Base-by-base conservation (phyloP, 139 green algal species). In the Microglena sp. region DNA sequence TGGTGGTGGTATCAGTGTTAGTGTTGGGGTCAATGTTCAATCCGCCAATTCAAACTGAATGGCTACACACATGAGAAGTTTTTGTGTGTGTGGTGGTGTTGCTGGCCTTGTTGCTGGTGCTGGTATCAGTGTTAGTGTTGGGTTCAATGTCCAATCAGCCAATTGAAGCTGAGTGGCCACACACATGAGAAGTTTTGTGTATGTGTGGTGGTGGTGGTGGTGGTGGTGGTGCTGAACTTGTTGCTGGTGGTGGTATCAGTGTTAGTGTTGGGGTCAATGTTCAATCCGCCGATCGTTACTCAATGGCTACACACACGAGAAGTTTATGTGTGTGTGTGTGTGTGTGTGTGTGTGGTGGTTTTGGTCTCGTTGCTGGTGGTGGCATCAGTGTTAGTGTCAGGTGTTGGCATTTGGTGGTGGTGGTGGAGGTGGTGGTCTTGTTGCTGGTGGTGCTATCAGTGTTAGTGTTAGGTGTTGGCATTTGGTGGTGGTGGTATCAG, bases 21-120 rank as follows among this genome's bases (percentile, higher is more conserved):
- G 40, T 50, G 11, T 18, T 50, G 11, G 18, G 40, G 40, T 50
- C 40, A 30, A 6, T 28, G 28, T 62, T 50, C 15, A 11, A 18
- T 50, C 15, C 40, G 40, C 11, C 15, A 24, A 18, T 50, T 11
- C 40, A 50, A 24, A 18, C 40, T 50, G 40, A 11, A 50, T 50
- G 40, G 15, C 15, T 18, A 50, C 40, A 18, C 18, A 18, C 18
- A 18, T 50, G 40, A 50, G 18, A 11, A 18, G 40, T 18, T 11
- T 50, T 11, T 50, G 40, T 50, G 40, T 50, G 40, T 50, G 40
- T 50, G 40, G n/a, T n/a, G n/a, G n/a, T n/a, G n/a, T n/a, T n/a
- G n/a, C n/a, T n/a, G n/a, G n/a, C n/a, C n/a, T n/a, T n/a, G n/a
- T n/a, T n/a, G n/a, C n/a, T n/a, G n/a, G n/a, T n/a, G n/a, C n/a